These are phyloP conservation scores for Cordyceps cateniannulata DNA, from an alignment of 2,329 filamentous ascomycete genomes.

Conservation along the genomic window DNA sequence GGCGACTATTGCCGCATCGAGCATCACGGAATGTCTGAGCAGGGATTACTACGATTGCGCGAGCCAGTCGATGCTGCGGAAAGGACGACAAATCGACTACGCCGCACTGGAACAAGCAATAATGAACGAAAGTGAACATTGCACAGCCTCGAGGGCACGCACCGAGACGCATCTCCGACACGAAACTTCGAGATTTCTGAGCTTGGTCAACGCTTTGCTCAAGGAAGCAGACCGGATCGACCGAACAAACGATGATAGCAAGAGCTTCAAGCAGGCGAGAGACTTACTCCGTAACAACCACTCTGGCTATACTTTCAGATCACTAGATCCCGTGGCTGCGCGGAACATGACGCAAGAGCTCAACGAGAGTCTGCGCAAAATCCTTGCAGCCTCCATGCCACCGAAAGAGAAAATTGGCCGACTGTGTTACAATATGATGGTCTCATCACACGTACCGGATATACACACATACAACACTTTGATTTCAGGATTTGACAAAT, in stretches of 20 bases:
- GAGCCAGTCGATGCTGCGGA: constrained; percentile 17
- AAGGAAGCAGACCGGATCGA: constrained; percentile 21
- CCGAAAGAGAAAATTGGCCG: constrained; percentile 30
- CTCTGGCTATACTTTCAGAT: constrained; percentile 22
- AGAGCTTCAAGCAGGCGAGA: constrained; percentile 25
- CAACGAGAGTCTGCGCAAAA: constrained; percentile 25
- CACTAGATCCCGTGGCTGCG: constrained; percentile 22
- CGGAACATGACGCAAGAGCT: constrained; percentile 21
- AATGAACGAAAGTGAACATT: constrained; percentile 22
- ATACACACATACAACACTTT: constrained; percentile 67
- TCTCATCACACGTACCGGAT: constrained; percentile 54
- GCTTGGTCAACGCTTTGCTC: constrained; percentile 26
- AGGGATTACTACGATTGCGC: constrained; percentile 24
- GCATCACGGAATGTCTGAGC: constrained; percentile 23
- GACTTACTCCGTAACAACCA: constrained; percentile 16
- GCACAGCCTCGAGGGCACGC: constrained; percentile 14
- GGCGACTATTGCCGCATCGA: constrained; percentile 21
- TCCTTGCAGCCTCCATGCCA: constrained; percentile 21
- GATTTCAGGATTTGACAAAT: constrained; percentile 55
- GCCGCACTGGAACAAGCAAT: constrained; percentile 25
- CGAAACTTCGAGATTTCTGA: constrained; percentile 21
- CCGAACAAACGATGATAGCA: constrained; percentile 17
- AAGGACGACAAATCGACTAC: constrained; percentile 22
- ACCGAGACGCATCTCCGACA: constrained; percentile 22
- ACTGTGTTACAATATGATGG: constrained; percentile 61